Evolutionary conservation across 1,284 basidiomycete genomes (phyloP).

Genomic region (Naganishia sp.): DNA sequence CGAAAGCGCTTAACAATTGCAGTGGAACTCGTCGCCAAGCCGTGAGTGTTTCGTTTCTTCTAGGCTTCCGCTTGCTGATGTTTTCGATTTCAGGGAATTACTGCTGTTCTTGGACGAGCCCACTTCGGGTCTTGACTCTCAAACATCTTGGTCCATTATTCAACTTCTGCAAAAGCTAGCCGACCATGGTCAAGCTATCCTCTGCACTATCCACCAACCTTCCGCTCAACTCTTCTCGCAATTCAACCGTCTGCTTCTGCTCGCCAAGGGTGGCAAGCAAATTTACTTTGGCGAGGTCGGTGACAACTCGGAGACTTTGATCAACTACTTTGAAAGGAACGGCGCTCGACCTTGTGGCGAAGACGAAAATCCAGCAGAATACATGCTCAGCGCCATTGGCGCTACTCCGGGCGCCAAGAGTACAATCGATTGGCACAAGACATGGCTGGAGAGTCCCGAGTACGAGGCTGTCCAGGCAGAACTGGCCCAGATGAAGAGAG

Average conservation of each 20-base stretch:
- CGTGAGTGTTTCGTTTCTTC: slow-evolving; percentile 35
- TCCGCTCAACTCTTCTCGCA: slow-evolving; percentile 61
- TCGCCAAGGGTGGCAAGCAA: slow-evolving; percentile 57
- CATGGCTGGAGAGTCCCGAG: slow-evolving; percentile 62
- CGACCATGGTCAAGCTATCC: slow-evolving; percentile 63
- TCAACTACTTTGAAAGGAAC: slow-evolving; percentile 58
- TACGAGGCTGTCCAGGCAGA: slow-evolving; percentile 49
- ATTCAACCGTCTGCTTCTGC: slow-evolving; percentile 62
- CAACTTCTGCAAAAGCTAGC: slow-evolving; percentile 78
- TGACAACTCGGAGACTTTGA: slow-evolving; percentile 55
- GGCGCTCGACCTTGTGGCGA: slow-evolving; percentile 46
- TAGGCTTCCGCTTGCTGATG: slow-evolving; percentile 14
- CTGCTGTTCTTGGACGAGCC: slow-evolving; percentile 78
- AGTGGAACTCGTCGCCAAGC: slow-evolving; percentile 74
- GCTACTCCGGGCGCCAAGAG: slow-evolving; percentile 64
- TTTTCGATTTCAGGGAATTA: slow-evolving; percentile 55
- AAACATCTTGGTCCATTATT: slow-evolving; percentile 84
- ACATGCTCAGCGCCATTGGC: slow-evolving; percentile 63
- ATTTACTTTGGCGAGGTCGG: slow-evolving; percentile 62
- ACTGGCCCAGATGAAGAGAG: slow-evolving; percentile 54
- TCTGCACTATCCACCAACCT: slow-evolving; percentile 68
- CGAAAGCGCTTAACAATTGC: slow-evolving; percentile 78
- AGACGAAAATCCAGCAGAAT: slow-evolving; percentile 57
- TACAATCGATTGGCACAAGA: slow-evolving; percentile 70
- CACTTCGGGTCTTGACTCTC: slow-evolving; percentile 78